phyloP scores from a whole-genome alignment of 164 flowering plant genomes.

The Platanus orientalis region DNA sequence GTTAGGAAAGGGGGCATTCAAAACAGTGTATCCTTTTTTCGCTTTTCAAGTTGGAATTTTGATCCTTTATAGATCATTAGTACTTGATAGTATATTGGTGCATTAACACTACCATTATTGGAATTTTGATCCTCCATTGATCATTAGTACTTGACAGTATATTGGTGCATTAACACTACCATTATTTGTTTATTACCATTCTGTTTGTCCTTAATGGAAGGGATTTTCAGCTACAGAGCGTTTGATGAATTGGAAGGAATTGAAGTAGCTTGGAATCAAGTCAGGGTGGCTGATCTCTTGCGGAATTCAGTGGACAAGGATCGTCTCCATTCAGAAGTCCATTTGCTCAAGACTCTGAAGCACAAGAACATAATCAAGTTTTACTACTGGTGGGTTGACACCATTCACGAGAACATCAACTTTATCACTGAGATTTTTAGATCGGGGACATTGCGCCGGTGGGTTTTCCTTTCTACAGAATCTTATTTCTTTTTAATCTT shows the following conservation, averaged over 20 bases:
- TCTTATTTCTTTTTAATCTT: too few relatives aligned
- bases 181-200: not conserved
- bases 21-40: constrained; percentile 96
- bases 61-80: not conserved
- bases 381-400: constrained; percentile 85
- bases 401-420: constrained; percentile 59
- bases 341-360: constrained; percentile 90
- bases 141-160: not conserved
- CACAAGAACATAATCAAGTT: constrained; percentile 96
- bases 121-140: not conserved
- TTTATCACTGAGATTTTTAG: constrained; percentile 97
- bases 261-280: constrained; percentile 99
- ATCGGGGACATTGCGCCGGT: constrained; percentile 93
- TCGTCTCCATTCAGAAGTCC: constrained; percentile 88
- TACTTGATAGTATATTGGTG: constrained; percentile 17
- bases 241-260: constrained; percentile 97
- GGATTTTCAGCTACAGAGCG: constrained; percentile 62
- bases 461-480: constrained; percentile 27
- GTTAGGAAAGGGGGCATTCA: constrained; percentile 93
- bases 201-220: constrained; percentile 32
- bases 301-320: constrained; percentile 71
- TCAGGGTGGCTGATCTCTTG: constrained; percentile 73
- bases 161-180: constrained; percentile 32
- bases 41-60: constrained; percentile 1
- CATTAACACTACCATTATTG: constrained; percentile 21